Conservation (phyloP, 176 grass and related monocot genomes). For the Alopecurus myosuroides region DNA sequence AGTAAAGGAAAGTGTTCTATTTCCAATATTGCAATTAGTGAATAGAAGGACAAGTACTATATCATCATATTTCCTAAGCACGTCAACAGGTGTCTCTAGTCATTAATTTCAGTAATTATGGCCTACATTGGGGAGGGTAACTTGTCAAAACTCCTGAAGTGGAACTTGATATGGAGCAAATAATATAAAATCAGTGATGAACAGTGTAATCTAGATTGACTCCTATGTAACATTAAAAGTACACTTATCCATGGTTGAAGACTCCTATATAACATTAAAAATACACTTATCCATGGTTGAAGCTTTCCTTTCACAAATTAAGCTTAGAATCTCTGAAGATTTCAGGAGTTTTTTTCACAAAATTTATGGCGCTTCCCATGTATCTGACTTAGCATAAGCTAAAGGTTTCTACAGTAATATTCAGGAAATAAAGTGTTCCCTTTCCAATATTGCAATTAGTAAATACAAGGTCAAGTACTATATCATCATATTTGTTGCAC, state of each 20-base stretch:
- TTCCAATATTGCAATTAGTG: background rate
- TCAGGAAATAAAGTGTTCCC: background rate
- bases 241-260: no score
- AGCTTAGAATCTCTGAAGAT: background rate
- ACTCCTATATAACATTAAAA: background rate
- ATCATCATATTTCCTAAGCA: background rate
- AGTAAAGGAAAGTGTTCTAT: background rate
- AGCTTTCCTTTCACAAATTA: background rate
- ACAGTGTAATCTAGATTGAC: background rate
- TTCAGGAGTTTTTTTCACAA: background rate
- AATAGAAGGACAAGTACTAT: background rate
- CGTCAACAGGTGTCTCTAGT: background rate
- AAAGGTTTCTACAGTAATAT: background rate
- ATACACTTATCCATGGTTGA: no score
- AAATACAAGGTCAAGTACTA: background rate
- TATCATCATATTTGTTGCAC: background rate
- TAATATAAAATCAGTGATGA: background rate
- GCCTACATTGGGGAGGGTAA: slow-evolving; percentile 37
- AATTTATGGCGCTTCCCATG: background rate
- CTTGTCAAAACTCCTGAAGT: background rate
- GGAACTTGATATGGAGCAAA: background rate
- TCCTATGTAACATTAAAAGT: background rate
- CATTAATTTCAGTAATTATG: slow-evolving; percentile 80
- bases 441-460: background rate
- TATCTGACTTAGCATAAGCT: background rate